Base-by-base conservation (phyloP, 805 yeast genomes). In the Ogataea methanolica region DNA sequence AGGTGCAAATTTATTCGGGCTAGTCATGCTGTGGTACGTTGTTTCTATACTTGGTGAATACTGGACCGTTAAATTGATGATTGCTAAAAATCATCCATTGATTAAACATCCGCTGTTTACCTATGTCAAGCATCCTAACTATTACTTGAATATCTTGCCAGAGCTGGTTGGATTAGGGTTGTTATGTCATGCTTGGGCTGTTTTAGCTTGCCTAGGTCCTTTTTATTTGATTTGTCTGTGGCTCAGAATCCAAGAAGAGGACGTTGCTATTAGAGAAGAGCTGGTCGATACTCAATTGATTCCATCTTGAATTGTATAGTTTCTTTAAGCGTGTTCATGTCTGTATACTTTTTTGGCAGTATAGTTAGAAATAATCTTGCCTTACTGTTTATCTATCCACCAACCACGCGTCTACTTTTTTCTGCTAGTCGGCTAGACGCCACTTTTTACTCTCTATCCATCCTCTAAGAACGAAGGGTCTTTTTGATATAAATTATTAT, bases 41-140 rank as follows among this genome's bases (percentile, higher is more conserved):
- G 41, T 42, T 15, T 36, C 41, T 8, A 46, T 51, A 29, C 34
- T 51, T 17, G 52, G 52, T 6, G 41, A 45, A n/a, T 48, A 44
- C 22, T 51, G 52, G 52, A 51, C 55, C 2, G 45, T 47, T 41
- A 51, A 51, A 31, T 41, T 51, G 15, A 51, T 51, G 55, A 44
- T 51, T 14, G 55, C 55, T 17, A 46, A 48, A 38, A 43, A 48
- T 21, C 55, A 51, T 35, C 55, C 55, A 6, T 38, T 48, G 8
- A 51, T 51, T 23, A 46, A 45, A 34, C 55, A 51, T 39, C 50
- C 52, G 38, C 40, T 51, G 9, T 51, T 51, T 36, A 42, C 40
- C 5, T 36, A 33, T 26, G 37, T 51, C 39, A 51, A 48, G 15
- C 55, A 51, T 34, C 55, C 55, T 33, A 51, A 48, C 33, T 51